These are phyloP conservation scores for Diaporthe vexans DNA, from an alignment of 2,329 filamentous ascomycete genomes.

Conservation along the genomic window DNA sequence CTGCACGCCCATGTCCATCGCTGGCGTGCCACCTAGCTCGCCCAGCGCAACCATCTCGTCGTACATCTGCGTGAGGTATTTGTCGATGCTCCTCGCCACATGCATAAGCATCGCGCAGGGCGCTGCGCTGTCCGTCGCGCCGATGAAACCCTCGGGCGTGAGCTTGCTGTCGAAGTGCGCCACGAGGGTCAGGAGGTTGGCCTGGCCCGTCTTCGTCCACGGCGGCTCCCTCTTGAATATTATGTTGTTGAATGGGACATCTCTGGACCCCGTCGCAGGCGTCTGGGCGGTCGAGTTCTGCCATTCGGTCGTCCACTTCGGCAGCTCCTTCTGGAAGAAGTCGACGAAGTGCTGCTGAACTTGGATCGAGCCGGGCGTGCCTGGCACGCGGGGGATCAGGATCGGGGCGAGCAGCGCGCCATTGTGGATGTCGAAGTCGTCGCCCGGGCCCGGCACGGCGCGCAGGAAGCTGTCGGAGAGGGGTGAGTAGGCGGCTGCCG, in stretches of 20 bases:
- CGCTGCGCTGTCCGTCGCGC: constrained; percentile 92
- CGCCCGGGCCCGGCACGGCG: constrained; percentile 77
- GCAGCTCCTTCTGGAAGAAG: constrained; percentile 83
- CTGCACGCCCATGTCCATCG: constrained; percentile 87
- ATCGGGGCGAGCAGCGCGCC: constrained; percentile 88
- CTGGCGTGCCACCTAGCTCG: constrained; percentile 67
- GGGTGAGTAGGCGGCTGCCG: constrained; percentile 58
- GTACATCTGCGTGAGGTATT: constrained; percentile 86
- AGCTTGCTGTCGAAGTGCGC: constrained; percentile 95
- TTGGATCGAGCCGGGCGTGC: constrained; percentile 79
- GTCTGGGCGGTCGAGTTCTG: constrained; percentile 94
- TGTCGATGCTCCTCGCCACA: constrained; percentile 83
- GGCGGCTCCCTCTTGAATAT: constrained; percentile 91
- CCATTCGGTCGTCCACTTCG: constrained; percentile 83
- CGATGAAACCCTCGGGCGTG: constrained; percentile 87
- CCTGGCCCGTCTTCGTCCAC: constrained; percentile 80
- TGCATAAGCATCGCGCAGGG: constrained; percentile 96
- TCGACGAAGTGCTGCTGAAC: constrained; percentile 86
- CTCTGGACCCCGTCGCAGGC: constrained; percentile 77
- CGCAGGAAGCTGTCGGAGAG: constrained; percentile 83
- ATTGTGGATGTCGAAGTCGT: constrained; percentile 83
- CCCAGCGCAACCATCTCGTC: constrained; percentile 75
- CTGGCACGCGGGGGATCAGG: constrained; percentile 88
- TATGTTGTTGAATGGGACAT: constrained; percentile 88
- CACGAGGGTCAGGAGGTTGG: constrained; percentile 85